Evolutionary conservation across 2,329 filamentous ascomycete genomes (phyloP).

Genomic region (Verticillium klebahnii): DNA sequence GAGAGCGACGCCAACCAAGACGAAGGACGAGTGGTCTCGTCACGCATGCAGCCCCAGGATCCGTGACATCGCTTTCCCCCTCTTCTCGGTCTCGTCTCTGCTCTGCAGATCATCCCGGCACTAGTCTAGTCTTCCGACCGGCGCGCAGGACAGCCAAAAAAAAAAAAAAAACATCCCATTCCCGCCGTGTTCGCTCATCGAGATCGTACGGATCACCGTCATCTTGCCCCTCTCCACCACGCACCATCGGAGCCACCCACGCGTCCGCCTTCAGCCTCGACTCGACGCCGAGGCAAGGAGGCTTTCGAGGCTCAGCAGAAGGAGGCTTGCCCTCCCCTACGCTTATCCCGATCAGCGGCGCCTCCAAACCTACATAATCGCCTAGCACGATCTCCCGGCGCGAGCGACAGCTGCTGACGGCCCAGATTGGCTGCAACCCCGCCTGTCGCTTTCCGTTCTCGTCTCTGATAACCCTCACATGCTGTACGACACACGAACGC

Average conservation of each 20-base stretch:
- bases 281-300: too few species aligned
- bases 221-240: background rate
- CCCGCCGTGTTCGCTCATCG: background rate
- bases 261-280: background rate
- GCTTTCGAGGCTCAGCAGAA: background rate
- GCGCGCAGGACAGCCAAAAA: background rate
- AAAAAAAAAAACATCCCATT: background rate
- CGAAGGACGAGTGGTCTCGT: background rate
- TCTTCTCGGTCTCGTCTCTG: background rate
- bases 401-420: too few species aligned
- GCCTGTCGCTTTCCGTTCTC: background rate
- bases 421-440: background rate
- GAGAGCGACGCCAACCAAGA: background rate
- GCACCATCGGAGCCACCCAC: background rate
- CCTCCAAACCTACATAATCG: background rate
- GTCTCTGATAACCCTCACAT: background rate
- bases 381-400: background rate
- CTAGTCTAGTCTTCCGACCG: background rate
- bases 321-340: background rate
- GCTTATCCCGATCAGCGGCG: background rate
- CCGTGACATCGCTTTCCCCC: background rate
- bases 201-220: background rate
- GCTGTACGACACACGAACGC: background rate
- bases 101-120: background rate
- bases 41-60: background rate